Evolutionary conservation across 1,284 basidiomycete species (phyloP).

Genomic region (Entoloma clypeatum): DNA sequence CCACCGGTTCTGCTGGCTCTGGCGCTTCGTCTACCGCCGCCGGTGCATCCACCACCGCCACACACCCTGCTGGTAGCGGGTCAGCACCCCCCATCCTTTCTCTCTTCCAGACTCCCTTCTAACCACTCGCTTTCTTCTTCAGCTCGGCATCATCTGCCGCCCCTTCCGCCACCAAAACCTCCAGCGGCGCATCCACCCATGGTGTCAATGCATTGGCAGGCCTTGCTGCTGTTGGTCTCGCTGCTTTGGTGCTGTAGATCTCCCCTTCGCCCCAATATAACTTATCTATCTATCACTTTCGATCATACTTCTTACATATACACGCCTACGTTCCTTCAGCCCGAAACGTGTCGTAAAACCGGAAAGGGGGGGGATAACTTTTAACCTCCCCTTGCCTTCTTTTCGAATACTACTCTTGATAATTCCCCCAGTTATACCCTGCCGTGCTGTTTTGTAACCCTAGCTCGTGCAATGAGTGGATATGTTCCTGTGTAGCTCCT

Average conservation of each 20-base stretch:
- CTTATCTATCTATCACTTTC: too few species aligned
- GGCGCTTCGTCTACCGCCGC: slow-evolving; percentile 12
- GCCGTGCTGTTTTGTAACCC: too few species aligned
- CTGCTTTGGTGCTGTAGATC: slow-evolving; percentile 40
- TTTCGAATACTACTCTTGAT: too few species aligned
- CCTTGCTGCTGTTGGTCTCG: slow-evolving; percentile 39
- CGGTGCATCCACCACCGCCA: slow-evolving; percentile 8
- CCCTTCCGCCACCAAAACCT: slow-evolving; percentile 14
- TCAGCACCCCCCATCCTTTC: not conserved
- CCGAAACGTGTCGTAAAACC: too few species aligned
- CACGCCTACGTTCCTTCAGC: too few species aligned
- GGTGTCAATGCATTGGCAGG: slow-evolving; percentile 36
- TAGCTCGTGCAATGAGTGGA: too few species aligned
- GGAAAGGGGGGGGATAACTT: too few species aligned
- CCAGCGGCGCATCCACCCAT: slow-evolving; percentile 29
- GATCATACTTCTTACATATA: too few species aligned
- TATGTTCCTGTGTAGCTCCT: too few species aligned
- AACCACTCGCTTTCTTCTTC: slow-evolving; percentile 7
- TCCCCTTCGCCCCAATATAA: too few species aligned
- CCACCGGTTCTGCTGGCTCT: slow-evolving; percentile 13
- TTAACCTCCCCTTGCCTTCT: too few species aligned
- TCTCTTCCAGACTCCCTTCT: not conserved
- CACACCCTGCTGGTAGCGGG: not conserved
- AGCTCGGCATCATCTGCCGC: slow-evolving; percentile 14
- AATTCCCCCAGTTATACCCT: too few species aligned